Percentiles rank a stretch among this genome's conserved stretches.
These are phyloP conservation scores for Hemileccinum rubropunctum DNA, from an alignment of 768 basidiomycete species.

Conservation along the genomic window DNA sequence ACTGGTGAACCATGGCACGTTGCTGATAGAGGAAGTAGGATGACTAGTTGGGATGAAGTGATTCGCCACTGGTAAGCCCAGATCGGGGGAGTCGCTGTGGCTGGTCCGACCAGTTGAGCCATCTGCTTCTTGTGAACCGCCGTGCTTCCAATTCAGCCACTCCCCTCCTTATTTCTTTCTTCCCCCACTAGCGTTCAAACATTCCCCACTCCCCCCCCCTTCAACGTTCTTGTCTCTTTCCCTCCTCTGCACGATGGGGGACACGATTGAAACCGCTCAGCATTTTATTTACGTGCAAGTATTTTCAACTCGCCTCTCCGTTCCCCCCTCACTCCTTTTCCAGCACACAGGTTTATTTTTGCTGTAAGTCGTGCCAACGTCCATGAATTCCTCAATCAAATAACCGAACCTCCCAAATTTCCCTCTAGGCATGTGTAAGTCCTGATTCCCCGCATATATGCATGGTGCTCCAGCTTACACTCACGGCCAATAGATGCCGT, in stretches of 20 bases:
- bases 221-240: too few species aligned
- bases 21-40: constrained; percentile 7
- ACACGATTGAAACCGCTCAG: constrained; percentile 56
- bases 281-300: constrained; percentile 74
- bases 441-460: constrained; percentile 20
- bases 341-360: constrained; percentile 76
- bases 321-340: constrained; percentile 11
- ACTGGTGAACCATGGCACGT: not conserved
- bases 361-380: constrained; percentile 53
- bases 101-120: constrained; percentile 13
- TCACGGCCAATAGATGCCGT: constrained; percentile 58
- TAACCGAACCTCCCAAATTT: constrained; percentile 31
- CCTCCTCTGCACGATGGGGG: constrained; percentile 31
- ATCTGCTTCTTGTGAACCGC: constrained; percentile 29
- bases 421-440: constrained; percentile 66
- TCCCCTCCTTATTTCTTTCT: constrained; percentile 30
- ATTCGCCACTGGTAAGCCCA: constrained; percentile 27
- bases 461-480: not conserved
- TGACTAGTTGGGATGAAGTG: constrained; percentile 17
- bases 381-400: constrained; percentile 16
- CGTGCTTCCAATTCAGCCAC: constrained; percentile 26
- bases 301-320: not conserved
- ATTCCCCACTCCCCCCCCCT: constrained; percentile 9
- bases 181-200: constrained; percentile 11
- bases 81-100: constrained; percentile 32